Conservation (phyloP, 2,329 filamentous ascomycete species). For the Aspergillus ibericus region DNA sequence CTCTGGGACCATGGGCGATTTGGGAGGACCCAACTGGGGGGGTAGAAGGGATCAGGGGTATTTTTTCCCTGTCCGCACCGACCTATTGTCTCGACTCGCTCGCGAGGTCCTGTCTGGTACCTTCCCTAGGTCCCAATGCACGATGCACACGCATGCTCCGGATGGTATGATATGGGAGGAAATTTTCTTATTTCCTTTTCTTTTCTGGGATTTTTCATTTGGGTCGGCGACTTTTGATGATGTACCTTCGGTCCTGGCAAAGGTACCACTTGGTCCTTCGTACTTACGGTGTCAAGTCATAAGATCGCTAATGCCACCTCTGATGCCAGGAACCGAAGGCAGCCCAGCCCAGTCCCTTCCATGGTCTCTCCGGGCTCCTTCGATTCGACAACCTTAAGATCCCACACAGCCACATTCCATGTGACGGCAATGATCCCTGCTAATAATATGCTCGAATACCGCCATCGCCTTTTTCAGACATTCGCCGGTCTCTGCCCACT, state of each 20-base stretch:
- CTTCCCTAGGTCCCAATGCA: background rate
- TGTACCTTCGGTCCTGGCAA: background rate
- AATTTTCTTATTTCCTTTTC: too few species aligned
- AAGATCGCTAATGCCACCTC: background rate
- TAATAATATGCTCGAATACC: background rate
- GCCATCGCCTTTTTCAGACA: background rate
- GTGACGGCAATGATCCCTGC: constrained; percentile 1
- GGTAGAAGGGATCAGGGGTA: constrained; percentile 13
- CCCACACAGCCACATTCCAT: constrained; percentile 2
- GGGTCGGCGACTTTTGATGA: background rate
- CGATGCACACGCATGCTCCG: background rate
- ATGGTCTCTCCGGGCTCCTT: background rate
- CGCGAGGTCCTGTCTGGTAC: background rate
- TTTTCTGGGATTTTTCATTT: background rate
- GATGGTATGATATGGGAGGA: constrained; percentile 4
- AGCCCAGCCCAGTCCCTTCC: background rate
- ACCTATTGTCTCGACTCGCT: background rate
- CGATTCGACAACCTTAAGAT: background rate
- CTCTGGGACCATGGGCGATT: constrained; percentile 17
- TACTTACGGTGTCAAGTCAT: background rate
- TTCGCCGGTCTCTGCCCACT: background rate
- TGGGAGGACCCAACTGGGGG: constrained; percentile 15
- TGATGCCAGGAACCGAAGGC: constrained; percentile 5
- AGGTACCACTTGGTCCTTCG: background rate
- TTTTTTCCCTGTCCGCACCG: background rate